phyloP scores from a whole-genome alignment of 192 early-diverging fungal genomes.

The Dissophora globulifera region DNA sequence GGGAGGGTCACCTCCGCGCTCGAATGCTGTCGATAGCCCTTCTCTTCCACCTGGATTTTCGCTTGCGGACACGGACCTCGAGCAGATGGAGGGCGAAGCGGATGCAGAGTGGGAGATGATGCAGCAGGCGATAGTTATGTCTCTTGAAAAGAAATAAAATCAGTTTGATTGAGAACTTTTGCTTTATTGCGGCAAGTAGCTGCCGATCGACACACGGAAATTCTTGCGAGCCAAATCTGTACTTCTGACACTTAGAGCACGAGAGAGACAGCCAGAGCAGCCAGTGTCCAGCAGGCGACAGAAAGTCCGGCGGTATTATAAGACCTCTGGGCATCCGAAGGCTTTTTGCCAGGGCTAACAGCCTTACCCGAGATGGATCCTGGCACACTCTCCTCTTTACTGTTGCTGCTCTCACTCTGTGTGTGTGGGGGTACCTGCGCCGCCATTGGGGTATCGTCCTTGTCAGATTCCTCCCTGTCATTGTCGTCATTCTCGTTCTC shows the following conservation, averaged over 20 bases:
- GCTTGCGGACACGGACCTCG: conserved; percentile 2
- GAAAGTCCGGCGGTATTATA: conserved; percentile 6
- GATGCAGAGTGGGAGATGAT: conserved; percentile 47
- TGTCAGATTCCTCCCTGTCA: no score
- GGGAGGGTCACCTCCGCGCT: conserved; percentile 2
- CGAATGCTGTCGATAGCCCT: not conserved
- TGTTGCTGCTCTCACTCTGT: no score
- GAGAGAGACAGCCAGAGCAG: conserved; percentile 7
- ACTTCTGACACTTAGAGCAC: not conserved
- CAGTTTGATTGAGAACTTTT: no score
- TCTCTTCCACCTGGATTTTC: conserved; percentile 15
- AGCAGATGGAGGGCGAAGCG: not conserved
- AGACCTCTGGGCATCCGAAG: not conserved
- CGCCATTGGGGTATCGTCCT: no score
- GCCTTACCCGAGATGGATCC: not conserved
- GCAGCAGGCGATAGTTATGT: conserved; percentile 49
- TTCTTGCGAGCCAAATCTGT: no score
- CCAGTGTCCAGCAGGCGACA: conserved; percentile 24
- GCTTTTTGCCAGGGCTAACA: not conserved
- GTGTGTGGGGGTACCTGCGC: no score
- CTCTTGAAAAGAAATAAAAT: conserved; percentile 10
- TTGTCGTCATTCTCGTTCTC: no score
- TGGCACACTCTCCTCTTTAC: not conserved
- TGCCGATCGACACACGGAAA: no score
- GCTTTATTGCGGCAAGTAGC: no score